These are phyloP conservation scores for Globisporangium polare DNA, from an alignment of 352 stramenopile genomes.

Conservation along the genomic window DNA sequence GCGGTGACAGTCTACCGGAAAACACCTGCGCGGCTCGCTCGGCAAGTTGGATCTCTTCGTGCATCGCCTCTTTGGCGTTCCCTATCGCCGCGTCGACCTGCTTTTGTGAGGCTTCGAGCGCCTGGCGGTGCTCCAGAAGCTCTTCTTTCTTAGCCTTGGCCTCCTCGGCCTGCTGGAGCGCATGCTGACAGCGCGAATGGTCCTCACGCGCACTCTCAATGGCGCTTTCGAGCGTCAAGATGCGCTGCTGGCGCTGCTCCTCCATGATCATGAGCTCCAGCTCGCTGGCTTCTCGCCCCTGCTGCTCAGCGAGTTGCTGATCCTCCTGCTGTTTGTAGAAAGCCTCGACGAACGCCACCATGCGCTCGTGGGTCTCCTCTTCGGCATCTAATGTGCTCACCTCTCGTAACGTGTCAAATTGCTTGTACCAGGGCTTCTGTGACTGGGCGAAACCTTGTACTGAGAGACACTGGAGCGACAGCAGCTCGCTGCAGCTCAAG, in stretches of 20 bases:
- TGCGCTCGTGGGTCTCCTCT: conserved; percentile 30
- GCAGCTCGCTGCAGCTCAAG: conserved; percentile 35
- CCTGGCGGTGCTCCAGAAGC: conserved; percentile 37
- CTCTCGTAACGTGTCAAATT: conserved; percentile 48
- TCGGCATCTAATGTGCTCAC: conserved; percentile 17
- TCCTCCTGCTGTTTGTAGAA: conserved; percentile 24
- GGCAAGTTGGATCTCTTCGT: conserved; percentile 16
- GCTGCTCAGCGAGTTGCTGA: conserved; percentile 14
- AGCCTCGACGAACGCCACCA: conserved; percentile 31
- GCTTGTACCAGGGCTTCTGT: conserved; percentile 39
- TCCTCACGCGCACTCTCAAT: conserved; percentile 38
- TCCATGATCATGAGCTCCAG: conserved; percentile 26
- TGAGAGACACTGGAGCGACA: conserved; percentile 50
- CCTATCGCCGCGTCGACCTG: conserved; percentile 25
- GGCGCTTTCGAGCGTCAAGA: conserved; percentile 30
- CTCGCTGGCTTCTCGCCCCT: conserved; percentile 26
- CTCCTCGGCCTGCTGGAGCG: conserved; percentile 57
- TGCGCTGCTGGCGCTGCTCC: conserved; percentile 31
- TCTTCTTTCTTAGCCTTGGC: conserved; percentile 81
- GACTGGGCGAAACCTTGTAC: conserved; percentile 20
- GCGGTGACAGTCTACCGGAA: conserved; percentile 32
- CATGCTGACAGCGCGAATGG: conserved; percentile 28
- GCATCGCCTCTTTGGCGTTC: conserved; percentile 19
- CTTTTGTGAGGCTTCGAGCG: conserved; percentile 32
- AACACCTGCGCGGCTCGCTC: conserved; percentile 14